phyloP scores from a whole-genome alignment of 2,329 filamentous ascomycete genomes.

The Thelonectria rubi region DNA sequence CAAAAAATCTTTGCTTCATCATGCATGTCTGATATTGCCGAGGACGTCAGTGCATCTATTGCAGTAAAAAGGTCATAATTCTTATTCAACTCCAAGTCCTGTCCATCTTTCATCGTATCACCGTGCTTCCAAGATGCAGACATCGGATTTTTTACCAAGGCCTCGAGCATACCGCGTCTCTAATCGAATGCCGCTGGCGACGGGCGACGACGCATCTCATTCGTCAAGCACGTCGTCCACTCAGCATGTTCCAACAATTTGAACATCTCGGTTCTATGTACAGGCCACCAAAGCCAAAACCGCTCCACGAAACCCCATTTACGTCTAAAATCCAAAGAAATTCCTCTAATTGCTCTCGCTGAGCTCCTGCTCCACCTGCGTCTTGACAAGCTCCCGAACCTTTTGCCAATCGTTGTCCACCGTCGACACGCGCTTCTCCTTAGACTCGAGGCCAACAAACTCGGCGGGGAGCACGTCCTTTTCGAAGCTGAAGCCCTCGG shows the following conservation, averaged over 20 bases:
- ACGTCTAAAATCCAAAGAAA: background rate
- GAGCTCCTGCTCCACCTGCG: slow-evolving; percentile 10
- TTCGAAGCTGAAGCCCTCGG: slow-evolving; percentile 79
- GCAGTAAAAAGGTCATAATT: background rate
- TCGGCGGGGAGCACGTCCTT: slow-evolving; percentile 80
- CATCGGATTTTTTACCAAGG: background rate
- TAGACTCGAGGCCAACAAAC: slow-evolving; percentile 80
- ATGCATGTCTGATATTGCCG: no score
- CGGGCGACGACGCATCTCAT: no score
- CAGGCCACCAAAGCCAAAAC: no score
- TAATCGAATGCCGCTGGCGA: background rate
- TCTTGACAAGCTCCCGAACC: slow-evolving; percentile 64
- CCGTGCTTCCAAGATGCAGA: background rate
- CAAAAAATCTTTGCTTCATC: no score
- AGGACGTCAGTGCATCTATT: background rate
- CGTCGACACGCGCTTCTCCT: slow-evolving; percentile 76
- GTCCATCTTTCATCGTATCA: background rate
- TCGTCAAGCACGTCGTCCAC: background rate
- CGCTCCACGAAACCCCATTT: background rate
- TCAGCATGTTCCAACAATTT: background rate
- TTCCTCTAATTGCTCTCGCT: slow-evolving; percentile 4
- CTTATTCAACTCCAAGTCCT: background rate
- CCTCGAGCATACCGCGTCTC: background rate
- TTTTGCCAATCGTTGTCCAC: slow-evolving; percentile 78
- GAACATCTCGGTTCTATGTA: no score